Evolutionary conservation across 129 eudicot species (phyloP), one percentile per base, ranked within the genome.

Genomic region (Mikania micrantha): DNA sequence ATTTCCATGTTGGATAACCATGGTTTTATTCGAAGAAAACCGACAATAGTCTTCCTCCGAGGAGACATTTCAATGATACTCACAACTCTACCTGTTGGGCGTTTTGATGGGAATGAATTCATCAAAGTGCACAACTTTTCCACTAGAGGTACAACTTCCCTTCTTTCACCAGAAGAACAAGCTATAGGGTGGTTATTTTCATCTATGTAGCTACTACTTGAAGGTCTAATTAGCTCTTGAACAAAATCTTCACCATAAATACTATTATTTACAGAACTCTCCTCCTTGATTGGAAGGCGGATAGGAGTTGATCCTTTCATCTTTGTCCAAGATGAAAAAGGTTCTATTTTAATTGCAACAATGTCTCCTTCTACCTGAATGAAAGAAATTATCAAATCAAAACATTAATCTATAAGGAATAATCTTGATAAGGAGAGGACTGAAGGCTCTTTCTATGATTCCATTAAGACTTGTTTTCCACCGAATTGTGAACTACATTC

Each of bases 31-130:
- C 79, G 74, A 32, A 89, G 85, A 77, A 82, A 86, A 41, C 99
- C 99, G 19, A 93, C 85, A 61, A 93, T 36, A 25, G 82, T 12
- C 58, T 89, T 81, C 42, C 96, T 75, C 21, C 90, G 88, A 45
- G 74, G 81, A 12, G 99, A 93, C 38, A 35, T 80, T 71, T 93
- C 95, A 22, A 93, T 70, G 62, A 93, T 79, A 7, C 83, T 83
- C 45, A 93, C 92, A 57, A 93, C 99, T 75, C 71, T 78, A 67
- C 99, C 99, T 6, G 96, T 86, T 19, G 99, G 99, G 13, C 99
- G 75, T 71, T 89, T 93, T 47, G 87, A 77, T 17, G 95, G 92
- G 29, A 44, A 76, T 48, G 76, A 62, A 75, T 54, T 63, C 22
- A 81, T 70, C 50, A 76, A 28, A 8, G 81, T 41, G 22, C 82